These are phyloP conservation scores for Candida bentonensis DNA, from an alignment of 805 yeast species.

Conservation along the genomic window DNA sequence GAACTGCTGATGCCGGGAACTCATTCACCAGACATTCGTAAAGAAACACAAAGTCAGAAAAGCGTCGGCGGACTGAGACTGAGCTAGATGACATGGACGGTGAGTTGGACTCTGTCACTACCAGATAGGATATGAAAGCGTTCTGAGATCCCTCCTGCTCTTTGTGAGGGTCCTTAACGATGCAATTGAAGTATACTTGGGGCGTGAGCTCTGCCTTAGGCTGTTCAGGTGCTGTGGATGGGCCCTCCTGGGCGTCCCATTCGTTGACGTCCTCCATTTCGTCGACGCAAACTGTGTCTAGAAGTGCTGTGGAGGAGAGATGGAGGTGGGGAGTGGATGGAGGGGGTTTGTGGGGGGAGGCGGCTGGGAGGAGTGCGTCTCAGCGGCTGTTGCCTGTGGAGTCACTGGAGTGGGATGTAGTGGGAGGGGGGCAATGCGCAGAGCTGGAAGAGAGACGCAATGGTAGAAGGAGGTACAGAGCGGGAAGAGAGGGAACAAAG, in stretches of 20 bases:
- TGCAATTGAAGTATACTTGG: slow-evolving; percentile 21
- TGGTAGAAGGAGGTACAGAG: no score
- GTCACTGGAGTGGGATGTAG: no score
- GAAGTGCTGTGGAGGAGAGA: neutral
- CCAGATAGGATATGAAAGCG: slow-evolving; percentile 59
- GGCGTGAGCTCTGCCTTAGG: neutral
- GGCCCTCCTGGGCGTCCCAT: neutral
- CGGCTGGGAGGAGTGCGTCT: no score
- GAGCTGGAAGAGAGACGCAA: no score
- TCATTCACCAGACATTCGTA: slow-evolving; percentile 64
- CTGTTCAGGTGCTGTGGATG: slow-evolving; percentile 6
- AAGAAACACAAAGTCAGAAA: slow-evolving; percentile 72
- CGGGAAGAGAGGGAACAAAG: no score
- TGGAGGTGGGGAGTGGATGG: no score
- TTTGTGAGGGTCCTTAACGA: slow-evolving; percentile 47
- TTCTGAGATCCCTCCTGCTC: slow-evolving; percentile 58
- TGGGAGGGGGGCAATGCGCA: no score
- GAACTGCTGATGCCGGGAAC: slow-evolving; percentile 73
- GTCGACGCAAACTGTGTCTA: neutral
- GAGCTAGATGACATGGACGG: slow-evolving; percentile 36
- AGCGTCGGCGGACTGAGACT: slow-evolving; percentile 59
- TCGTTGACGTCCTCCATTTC: neutral
- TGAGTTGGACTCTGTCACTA: slow-evolving; percentile 48
- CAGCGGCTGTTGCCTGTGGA: no score
- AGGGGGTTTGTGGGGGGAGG: no score